Conservation (phyloP, 2,329 filamentous ascomycete species). For the Colletotrichum scovillei region DNA sequence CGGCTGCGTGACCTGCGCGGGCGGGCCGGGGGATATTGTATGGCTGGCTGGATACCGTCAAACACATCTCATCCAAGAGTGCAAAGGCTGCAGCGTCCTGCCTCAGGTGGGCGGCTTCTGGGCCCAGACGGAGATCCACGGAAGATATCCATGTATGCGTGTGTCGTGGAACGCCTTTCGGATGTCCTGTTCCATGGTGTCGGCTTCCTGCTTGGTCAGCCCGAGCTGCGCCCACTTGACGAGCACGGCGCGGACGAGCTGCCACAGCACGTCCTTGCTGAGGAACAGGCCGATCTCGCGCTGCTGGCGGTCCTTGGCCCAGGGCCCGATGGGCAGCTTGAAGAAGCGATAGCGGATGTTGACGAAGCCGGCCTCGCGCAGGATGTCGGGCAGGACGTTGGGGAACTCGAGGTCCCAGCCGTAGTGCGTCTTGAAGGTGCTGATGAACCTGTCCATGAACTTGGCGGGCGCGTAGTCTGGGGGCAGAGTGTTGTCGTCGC, state of each 20-base stretch:
- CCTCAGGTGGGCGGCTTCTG: slow-evolving; percentile 45
- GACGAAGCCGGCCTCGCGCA: slow-evolving; percentile 48
- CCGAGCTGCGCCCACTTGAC: slow-evolving; percentile 44
- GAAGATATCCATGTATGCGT: slow-evolving; percentile 46
- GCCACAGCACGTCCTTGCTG: slow-evolving; percentile 44
- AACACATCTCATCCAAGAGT: not conserved
- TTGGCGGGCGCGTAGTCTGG: slow-evolving; percentile 32
- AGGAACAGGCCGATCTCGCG: slow-evolving; percentile 52
- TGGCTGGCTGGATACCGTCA: not conserved
- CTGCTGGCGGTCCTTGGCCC: slow-evolving; percentile 47
- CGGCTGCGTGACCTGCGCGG: not conserved
- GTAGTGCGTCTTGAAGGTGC: slow-evolving; percentile 45
- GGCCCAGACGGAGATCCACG: slow-evolving; percentile 52
- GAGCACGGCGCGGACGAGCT: slow-evolving; percentile 49
- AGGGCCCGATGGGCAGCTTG: slow-evolving; percentile 50
- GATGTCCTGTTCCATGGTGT: slow-evolving; percentile 44
- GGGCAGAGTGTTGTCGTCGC: slow-evolving; percentile 44
- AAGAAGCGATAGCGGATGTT: slow-evolving; percentile 45
- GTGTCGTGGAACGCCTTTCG: slow-evolving; percentile 46
- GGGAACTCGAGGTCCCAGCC: slow-evolving; percentile 49
- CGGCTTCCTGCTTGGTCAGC: slow-evolving; percentile 47
- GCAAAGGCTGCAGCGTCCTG: not conserved
- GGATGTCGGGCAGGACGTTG: slow-evolving; percentile 41
- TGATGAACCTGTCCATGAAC: slow-evolving; percentile 47
- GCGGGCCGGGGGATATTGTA: not conserved